A percentile compares a stretch with the other conserved stretches of the same genome.
Conservation (phyloP, 768 basidiomycete genomes). For the Epithele typhae region DNA sequence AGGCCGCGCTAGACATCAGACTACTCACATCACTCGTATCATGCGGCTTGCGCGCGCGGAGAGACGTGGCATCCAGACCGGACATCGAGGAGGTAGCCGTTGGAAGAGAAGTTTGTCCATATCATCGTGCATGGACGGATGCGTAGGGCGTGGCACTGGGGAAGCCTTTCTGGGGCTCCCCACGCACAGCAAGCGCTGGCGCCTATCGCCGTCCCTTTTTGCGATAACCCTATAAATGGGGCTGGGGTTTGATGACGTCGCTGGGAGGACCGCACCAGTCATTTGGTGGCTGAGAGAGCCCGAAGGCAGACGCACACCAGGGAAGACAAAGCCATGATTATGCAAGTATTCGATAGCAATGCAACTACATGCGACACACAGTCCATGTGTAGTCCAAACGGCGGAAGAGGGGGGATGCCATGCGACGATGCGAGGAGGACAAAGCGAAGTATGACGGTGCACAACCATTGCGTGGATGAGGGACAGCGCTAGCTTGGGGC, state of each 20-base stretch:
- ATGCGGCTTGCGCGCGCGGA: background rate
- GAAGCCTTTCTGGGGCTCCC: background rate
- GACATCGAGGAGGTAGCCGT: background rate
- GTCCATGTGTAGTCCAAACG: conserved; percentile 4
- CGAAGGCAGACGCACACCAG: background rate
- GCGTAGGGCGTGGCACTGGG: background rate
- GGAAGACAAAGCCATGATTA: background rate
- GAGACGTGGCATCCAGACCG: background rate
- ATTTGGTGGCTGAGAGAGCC: background rate
- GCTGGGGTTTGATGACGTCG: background rate
- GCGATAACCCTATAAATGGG: background rate
- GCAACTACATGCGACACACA: conserved; percentile 11
- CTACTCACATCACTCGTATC: too few species aligned
- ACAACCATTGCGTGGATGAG: conserved; percentile 2
- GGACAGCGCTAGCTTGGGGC: background rate
- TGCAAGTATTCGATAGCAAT: conserved; percentile 12
- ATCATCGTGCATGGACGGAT: background rate
- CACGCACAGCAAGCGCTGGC: background rate
- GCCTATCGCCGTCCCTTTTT: too few species aligned
- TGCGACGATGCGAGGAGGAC: conserved; percentile 7
- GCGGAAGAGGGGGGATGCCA: conserved; percentile 14
- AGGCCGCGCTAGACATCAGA: too few species aligned
- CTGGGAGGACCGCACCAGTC: background rate
- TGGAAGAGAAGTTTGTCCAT: background rate
- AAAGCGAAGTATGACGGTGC: conserved; percentile 11